A percentile compares a stretch with the other conserved stretches of the same genome.
These are phyloP conservation scores for Reticulomyxa filosa DNA, from an alignment of 78 protist genomes.

Conservation along the genomic window DNA sequence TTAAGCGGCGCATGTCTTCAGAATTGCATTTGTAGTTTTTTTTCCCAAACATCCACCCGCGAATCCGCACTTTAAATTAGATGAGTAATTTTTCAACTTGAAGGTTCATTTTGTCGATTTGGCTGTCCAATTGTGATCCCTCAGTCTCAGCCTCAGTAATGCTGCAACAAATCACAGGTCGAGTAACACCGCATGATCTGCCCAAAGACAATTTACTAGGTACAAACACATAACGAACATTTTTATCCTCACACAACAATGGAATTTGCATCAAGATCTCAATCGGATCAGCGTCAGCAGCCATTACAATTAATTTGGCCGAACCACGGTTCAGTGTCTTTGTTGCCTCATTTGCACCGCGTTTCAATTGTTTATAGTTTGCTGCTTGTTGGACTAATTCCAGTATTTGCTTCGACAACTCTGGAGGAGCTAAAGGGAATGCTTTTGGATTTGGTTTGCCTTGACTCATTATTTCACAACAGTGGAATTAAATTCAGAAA, in stretches of 20 bases:
- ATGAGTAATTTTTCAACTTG: conserved; percentile 15
- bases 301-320: conserved; percentile 26
- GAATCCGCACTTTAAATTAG: no score
- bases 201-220: conserved; percentile 28
- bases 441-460: no score
- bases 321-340: conserved; percentile 30
- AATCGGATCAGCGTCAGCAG: conserved; percentile 35
- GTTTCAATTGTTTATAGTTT: conserved; percentile 4
- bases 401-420: conserved; percentile 9
- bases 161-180: conserved; percentile 28
- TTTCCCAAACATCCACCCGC: no score
- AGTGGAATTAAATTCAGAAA: no score
- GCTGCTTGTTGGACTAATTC: conserved; percentile 22
- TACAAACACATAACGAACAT: conserved; percentile 26
- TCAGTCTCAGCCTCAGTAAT: conserved; percentile 11
- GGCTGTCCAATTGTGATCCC: not conserved
- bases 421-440: conserved; percentile 23
- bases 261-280: conserved; percentile 36
- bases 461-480: no score
- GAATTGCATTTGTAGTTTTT: no score
- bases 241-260: conserved; percentile 37
- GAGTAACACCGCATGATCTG: conserved; percentile 26
- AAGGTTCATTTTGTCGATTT: conserved; percentile 3
- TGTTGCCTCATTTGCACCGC: conserved; percentile 37
- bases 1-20: no score